Evolutionary conservation across 2,329 filamentous ascomycete species (phyloP).

Genomic region (Emmonsiellopsis sp.): DNA sequence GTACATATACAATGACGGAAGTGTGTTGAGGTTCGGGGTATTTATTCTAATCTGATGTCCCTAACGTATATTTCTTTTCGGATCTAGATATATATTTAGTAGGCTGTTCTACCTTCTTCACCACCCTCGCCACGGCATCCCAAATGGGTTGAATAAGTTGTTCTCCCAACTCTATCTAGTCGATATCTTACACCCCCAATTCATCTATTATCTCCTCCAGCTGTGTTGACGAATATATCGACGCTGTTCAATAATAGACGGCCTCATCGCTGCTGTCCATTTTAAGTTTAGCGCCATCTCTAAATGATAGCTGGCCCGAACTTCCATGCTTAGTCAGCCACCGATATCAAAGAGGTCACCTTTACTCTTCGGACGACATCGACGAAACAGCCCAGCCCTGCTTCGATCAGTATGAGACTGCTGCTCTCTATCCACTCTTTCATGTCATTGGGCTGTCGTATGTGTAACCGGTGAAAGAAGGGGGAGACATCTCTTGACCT

Average conservation of each 20-base stretch:
- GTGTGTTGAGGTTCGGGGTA: slow-evolving; percentile 1
- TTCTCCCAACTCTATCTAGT: too few species aligned
- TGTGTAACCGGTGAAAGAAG: neutral
- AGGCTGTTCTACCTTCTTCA: too few species aligned
- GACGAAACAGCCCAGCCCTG: neutral
- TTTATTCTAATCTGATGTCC: slow-evolving; percentile 1
- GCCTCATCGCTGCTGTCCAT: neutral
- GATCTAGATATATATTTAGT: too few species aligned
- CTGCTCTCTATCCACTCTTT: neutral
- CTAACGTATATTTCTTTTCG: neutral
- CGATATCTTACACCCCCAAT: too few species aligned
- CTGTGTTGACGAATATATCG: too few species aligned
- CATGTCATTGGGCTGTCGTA: neutral
- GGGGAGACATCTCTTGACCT: neutral
- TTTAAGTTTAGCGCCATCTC: neutral
- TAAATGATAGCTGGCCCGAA: neutral
- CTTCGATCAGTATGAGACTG: neutral
- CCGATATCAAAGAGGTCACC: neutral
- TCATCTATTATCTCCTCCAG: too few species aligned
- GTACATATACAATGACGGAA: neutral
- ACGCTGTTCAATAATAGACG: too few species aligned
- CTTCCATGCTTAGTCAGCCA: neutral
- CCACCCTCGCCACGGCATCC: too few species aligned
- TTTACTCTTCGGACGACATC: neutral
- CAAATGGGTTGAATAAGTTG: too few species aligned